Evolutionary conservation across 208 protist species (phyloP), one percentile per base, ranked within the genome.

Genomic region (Crithidia sp.): DNA sequence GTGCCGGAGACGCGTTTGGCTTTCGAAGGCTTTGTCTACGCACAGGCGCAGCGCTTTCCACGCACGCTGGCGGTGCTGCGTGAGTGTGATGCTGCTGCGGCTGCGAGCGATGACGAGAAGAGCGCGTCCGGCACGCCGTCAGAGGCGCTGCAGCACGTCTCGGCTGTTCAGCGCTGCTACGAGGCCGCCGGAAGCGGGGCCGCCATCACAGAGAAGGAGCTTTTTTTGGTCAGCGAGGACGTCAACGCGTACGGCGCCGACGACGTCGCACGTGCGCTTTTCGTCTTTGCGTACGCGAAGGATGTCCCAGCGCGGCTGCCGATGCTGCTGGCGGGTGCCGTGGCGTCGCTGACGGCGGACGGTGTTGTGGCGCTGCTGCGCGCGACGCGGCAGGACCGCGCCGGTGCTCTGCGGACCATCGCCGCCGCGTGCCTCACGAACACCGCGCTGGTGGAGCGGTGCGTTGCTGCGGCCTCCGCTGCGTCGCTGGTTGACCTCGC

Each of bases 321-420:
- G 7, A 43, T 50, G n/a, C 2, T 68, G 7, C 28, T 79, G 8
- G 17, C 71, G 0, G 52, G 8, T 28, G n/a, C 17, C 2, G 5
- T 16, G 16, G 12, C n/a, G 52, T 45, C 52, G 44, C 47, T 82
- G 47, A 73, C 77, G 17, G 28, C 71, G n/a, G 60, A 60, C 43
- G 87, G 84, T 45, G 58, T 87, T 4, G 79, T 76, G 4, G 80
- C 81, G 6, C 77, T 87, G 13, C 5, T 89, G 19, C 76, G 81
- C 17, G 76, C 76, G 0, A 49, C 64, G 2, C 74, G 77, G 17
- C 65, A 80, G 10, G 86, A 91, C 54, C 69, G 79, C 16, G 60
- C 53, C 2, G 75, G 74, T n/a, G 61, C 66, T 17, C 54, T 85
- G 41, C 55, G 60, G 8, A 79, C 68, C 19, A 41, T 79, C 66